phyloP scores from a whole-genome alignment of 352 stramenopile genomes.

The Pythium brassicae region DNA sequence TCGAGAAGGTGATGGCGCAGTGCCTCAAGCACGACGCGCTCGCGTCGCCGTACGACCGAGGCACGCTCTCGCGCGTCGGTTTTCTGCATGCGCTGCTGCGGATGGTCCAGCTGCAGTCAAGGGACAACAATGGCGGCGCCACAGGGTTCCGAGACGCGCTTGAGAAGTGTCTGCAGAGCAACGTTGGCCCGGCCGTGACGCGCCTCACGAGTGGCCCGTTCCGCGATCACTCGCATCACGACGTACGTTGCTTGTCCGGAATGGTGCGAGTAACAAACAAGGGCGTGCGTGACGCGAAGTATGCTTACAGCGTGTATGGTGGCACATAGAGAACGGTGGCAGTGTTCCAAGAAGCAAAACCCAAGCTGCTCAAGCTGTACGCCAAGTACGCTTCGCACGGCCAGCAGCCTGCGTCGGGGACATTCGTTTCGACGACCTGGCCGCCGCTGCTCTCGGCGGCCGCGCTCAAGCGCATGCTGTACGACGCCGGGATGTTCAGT shows the following conservation, averaged over 20 bases:
- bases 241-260: conserved; percentile 29
- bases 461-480: conserved; percentile 61
- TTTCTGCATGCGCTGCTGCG: conserved; percentile 67
- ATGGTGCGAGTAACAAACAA: not conserved
- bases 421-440: conserved; percentile 25
- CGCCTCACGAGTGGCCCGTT: conserved; percentile 67
- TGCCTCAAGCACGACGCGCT: conserved; percentile 35
- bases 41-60: conserved; percentile 43
- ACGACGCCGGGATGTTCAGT: conserved; percentile 78
- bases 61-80: conserved; percentile 55
- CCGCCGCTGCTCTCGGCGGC: conserved; percentile 38
- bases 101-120: conserved; percentile 19
- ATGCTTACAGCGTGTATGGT: not conserved
- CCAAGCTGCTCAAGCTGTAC: conserved; percentile 72
- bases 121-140: conserved; percentile 8
- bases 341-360: conserved; percentile 65
- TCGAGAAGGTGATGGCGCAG: conserved; percentile 40
- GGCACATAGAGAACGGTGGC: conserved; percentile 52
- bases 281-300: not conserved
- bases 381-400: conserved; percentile 38
- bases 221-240: conserved; percentile 68
- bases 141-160: conserved; percentile 21
- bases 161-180: conserved; percentile 37
- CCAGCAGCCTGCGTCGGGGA: conserved; percentile 8
- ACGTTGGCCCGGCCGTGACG: conserved; percentile 43